Percentiles rank a stretch among this genome's conserved stretches.
These are phyloP conservation scores for Multifurca ochricompacta DNA, from an alignment of 768 basidiomycete genomes.

Conservation along the genomic window DNA sequence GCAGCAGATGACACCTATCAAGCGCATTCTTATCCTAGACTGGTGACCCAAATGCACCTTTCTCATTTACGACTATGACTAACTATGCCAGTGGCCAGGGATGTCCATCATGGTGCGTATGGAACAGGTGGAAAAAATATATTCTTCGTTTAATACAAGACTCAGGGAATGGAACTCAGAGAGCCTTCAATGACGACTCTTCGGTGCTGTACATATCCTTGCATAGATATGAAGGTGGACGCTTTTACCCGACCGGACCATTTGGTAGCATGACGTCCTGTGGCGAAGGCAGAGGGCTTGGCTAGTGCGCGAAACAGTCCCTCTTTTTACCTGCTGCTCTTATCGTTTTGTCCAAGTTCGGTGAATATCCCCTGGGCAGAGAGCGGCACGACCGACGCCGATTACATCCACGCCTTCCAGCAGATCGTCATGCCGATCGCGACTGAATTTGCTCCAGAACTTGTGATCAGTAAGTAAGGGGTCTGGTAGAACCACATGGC, in stretches of 20 bases:
- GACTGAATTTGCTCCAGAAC: constrained; percentile 90
- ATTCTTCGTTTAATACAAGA: neutral
- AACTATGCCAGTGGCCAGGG: constrained; percentile 43
- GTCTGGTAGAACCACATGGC: neutral
- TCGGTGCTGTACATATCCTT: constrained; percentile 89
- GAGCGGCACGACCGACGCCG: constrained; percentile 84
- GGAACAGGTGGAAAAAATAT: neutral
- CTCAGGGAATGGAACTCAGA: constrained; percentile 92
- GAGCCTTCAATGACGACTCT: constrained; percentile 91
- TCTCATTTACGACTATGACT: constrained; percentile 1
- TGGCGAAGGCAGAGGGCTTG: constrained; percentile 75
- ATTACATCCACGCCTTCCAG: constrained; percentile 96
- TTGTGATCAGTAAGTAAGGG: constrained; percentile 77
- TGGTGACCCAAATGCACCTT: constrained; percentile 53
- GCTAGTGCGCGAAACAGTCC: constrained; percentile 54
- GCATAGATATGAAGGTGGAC: constrained; percentile 89
- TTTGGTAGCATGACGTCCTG: constrained; percentile 83
- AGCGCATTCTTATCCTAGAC: constrained; percentile 86
- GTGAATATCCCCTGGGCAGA: constrained; percentile 96
- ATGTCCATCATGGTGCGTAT: constrained; percentile 82
- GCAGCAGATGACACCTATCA: constrained; percentile 58
- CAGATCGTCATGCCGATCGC: constrained; percentile 95
- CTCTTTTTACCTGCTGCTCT: constrained; percentile 4
- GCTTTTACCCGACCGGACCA: constrained; percentile 88
- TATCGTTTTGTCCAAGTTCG: constrained; percentile 43